Evolutionary conservation across 2,329 filamentous ascomycete species (phyloP), one percentile per base, ranked within the genome.

Genomic region (Trichoderma gracile): DNA sequence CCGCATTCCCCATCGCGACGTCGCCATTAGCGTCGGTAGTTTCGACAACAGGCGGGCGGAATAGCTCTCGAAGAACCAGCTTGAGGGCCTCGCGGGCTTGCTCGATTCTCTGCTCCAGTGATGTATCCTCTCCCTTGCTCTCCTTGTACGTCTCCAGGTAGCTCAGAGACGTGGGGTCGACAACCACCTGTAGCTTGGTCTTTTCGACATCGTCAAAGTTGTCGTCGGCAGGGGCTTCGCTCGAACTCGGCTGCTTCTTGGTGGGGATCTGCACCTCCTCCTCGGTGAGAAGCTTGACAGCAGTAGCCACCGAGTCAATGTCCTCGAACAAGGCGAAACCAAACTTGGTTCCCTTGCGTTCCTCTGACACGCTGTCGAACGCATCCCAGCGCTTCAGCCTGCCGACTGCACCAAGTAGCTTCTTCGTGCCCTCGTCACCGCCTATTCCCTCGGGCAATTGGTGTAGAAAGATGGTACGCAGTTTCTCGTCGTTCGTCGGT

Each of bases 321-420:
- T 98, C 93, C 68, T 97, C 94, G 76, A 91, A 99, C 77, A 97
- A 91, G 66, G 94, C 95, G 78, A 99, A 98, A 15, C 94, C 95
- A 80, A 98, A 98, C 68, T 89, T 89, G 77, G 89, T 89, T 63
- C 88, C 88, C 78, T 94, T 95, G 69, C 90, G 87, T 69, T 92
- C 88, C n/a, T 80, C 74, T 17, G 80, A 73, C 40, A 82, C 78
- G 17, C 81, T 83, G 55, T 85, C 86, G 40, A 88, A 89, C 66
- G 92, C 83, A 68, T 93, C 93, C 93, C 93, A 99, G 71, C 92
- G 88, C 68, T 90, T 87, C 67, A 99, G 78, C 73, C 84, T 88
- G 46, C 93, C 93, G 0, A 90, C 90, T n/a, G 89, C 85, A 52
- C 85, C 80, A 49, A 99, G 79, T 43, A 99, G 86, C 64, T 84